These are phyloP conservation scores for Talaromyces ruber DNA, from an alignment of 495 filamentous ascomycete species.

Conservation along the genomic window DNA sequence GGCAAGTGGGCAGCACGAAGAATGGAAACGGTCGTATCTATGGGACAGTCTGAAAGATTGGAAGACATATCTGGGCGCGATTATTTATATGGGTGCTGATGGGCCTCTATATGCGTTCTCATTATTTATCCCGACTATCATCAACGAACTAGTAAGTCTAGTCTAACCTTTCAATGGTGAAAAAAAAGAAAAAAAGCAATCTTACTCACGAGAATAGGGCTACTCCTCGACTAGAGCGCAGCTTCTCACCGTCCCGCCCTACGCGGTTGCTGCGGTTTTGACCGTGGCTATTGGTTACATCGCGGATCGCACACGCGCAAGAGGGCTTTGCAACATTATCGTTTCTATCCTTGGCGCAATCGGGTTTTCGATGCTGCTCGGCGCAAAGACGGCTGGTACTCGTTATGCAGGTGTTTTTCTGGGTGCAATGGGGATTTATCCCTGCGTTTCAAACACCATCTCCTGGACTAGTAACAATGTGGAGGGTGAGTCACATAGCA, in stretches of 20 bases:
- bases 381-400: conserved; percentile 46
- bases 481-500: conserved; percentile 42
- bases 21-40: conserved; percentile 68
- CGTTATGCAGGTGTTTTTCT: conserved; percentile 83
- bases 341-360: conserved; percentile 62
- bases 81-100: conserved; percentile 70
- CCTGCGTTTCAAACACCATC: conserved; percentile 85
- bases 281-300: conserved; percentile 70
- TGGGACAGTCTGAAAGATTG: conserved; percentile 72
- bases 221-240: conserved; percentile 65
- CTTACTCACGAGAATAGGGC: conserved; percentile 29
- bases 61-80: conserved; percentile 74
- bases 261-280: conserved; percentile 70
- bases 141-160: conserved; percentile 42
- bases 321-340: conserved; percentile 75
- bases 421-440: conserved; percentile 85
- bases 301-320: conserved; percentile 68
- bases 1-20: conserved; percentile 67
- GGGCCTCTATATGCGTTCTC: conserved; percentile 80
- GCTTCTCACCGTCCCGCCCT: conserved; percentile 80
- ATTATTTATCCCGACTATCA: conserved; percentile 83
- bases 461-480: conserved; percentile 84
- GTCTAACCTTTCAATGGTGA: neutral
- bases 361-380: conserved; percentile 74
- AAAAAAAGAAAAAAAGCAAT: conserved; percentile 19